Base-by-base conservation (phyloP, 805 yeast genomes). In the Spencermartinsiella europaea region DNA sequence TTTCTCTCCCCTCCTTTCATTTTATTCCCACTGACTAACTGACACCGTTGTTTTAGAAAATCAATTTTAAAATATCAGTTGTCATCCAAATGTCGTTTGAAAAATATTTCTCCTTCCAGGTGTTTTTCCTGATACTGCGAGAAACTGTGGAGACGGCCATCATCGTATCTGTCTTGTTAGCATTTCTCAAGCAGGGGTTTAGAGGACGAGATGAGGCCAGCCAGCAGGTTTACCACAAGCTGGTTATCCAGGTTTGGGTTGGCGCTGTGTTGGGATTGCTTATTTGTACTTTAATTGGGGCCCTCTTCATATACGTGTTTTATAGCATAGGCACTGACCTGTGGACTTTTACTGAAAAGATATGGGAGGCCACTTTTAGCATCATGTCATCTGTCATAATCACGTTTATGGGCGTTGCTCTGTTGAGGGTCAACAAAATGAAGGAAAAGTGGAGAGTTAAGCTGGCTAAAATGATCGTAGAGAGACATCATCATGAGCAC, bases 71-170 rank as follows among this genome's bases (percentile, higher is more conserved):
- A n/a, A n/a, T n/a, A n/a, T n/a, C n/a, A n/a, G n/a, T n/a, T n/a
- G n/a, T n/a, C n/a, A n/a, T n/a, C 16, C 28, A 7, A 22, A 45
- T 49, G 52, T 40, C 52, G 31, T 54, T 54, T 40, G 54, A 55
- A 31, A 63, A 65, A 45, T 77, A 57, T 45, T 81, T 81, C 62
- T 79, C 79, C 61, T 81, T 79, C 38, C 81, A 80, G 63, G 85
- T 88, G 52, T 89, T 88, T 74, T 89, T 89, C 70, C 82, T 89
- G 59, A 93, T 86, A 46, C 83, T 89, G 66, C 81, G 96, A 73
- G 96, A 89, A 70, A 72, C 90, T 44, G 70, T 89, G 55, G 96
- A 89, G 71, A 95, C 96, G 12, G 84, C 86, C 44, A 76, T 89
- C 51, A 83, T 89, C 51, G 84, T 89, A 47, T 85, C 96, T 19